phyloP scores from a whole-genome alignment of 345 rosid species.

The Eucalyptus erythrocorys region DNA sequence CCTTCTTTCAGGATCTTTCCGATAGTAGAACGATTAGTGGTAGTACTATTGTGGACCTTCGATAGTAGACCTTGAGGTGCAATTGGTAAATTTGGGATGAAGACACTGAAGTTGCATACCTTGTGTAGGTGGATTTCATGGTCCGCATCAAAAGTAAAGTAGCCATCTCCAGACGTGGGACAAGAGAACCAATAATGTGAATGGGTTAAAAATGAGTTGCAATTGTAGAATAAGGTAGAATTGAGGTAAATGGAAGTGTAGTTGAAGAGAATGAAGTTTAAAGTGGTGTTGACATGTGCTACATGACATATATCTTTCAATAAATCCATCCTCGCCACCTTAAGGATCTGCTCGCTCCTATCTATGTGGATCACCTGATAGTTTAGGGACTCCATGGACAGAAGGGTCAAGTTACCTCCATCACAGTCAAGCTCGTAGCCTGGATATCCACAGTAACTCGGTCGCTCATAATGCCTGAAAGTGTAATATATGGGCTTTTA shows the following conservation, averaged over 20 bases:
- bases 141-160: not conserved
- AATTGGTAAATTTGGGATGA: not conserved
- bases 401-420: accelerated
- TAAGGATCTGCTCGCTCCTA: accelerated
- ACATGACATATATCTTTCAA: not conserved
- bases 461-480: not conserved
- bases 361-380: not conserved
- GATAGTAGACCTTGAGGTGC: accelerated
- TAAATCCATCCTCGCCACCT: not conserved
- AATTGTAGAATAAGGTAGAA: not conserved
- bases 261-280: not conserved
- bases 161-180: accelerated
- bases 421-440: not conserved
- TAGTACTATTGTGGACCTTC: accelerated
- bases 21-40: too few relatives aligned
- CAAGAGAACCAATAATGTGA: not conserved
- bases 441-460: not conserved
- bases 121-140: accelerated
- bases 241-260: not conserved
- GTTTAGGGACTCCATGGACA: not conserved
- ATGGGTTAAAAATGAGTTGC: accelerated
- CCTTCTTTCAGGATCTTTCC: not conserved
- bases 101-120: not conserved
- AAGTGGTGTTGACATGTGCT: not conserved
- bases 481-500: too few relatives aligned